A percentile compares a stretch with the other conserved stretches of the same genome.
phyloP scores from a whole-genome alignment of 768 basidiomycete genomes.

The Panaeolus cyanescens region DNA sequence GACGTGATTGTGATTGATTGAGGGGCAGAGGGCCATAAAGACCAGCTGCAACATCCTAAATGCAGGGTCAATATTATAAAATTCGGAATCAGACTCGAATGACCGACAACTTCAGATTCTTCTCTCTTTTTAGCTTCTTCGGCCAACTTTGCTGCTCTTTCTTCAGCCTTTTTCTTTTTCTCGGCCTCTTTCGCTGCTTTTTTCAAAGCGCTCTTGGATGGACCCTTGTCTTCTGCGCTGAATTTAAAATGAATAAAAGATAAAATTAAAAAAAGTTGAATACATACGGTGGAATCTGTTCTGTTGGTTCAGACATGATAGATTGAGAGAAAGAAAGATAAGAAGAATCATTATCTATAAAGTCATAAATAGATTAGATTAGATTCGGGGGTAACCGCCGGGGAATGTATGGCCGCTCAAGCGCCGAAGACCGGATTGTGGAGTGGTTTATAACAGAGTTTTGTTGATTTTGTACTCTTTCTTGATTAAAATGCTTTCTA shows the following conservation, averaged over 20 bases:
- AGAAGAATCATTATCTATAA: conserved; percentile 13
- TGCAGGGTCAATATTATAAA: conserved; percentile 9
- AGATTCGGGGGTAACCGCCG: conserved; percentile 22
- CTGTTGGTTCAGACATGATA: conserved; percentile 33
- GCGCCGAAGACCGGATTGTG: conserved; percentile 20
- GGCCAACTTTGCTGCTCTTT: conserved; percentile 78
- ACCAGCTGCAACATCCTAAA: conserved; percentile 72
- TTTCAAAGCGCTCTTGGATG: conserved; percentile 88
- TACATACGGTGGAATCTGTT: conserved; percentile 22
- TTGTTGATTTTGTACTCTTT: too few species aligned
- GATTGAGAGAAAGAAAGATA: conserved; percentile 4
- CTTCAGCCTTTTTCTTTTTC: conserved; percentile 87
- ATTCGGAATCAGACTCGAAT: conserved; percentile 4
- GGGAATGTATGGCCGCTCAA: conserved; percentile 17
- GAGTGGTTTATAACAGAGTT: conserved; percentile 8
- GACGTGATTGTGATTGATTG: conserved; percentile 87
- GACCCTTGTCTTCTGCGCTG: conserved; percentile 42
- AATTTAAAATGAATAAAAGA: neutral
- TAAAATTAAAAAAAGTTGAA: neutral
- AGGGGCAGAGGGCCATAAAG: conserved; percentile 89
- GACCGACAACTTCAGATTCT: conserved; percentile 61
- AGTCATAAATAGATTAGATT: conserved; percentile 21
- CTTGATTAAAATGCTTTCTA: conserved; percentile 44
- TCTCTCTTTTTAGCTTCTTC: conserved; percentile 71
- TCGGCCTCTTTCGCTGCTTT: conserved; percentile 89